Evolutionary conservation across 2,329 filamentous ascomycete species (phyloP), one percentile per base, ranked within the genome.

Genomic region (Fusarium chaquense): DNA sequence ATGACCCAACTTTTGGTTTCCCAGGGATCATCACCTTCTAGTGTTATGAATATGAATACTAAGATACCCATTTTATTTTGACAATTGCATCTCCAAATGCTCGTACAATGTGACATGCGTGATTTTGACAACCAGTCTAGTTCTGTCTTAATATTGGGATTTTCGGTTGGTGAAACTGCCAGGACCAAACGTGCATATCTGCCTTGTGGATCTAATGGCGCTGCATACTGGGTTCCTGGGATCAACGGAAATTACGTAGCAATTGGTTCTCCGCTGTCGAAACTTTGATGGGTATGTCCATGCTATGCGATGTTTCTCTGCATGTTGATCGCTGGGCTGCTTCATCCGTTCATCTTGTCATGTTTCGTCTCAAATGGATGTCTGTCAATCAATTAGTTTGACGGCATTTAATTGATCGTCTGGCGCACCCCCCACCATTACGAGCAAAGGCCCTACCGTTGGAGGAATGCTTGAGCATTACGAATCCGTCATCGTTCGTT

Each of bases 1-100:
- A 66, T 75, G 43, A 68, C 73, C 65, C 73, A 75, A 61, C 46
- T 15, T 60, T 16, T 44, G 33, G 45, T 56, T 32, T 46, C 24
- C 40, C 30, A 12, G 24, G 45, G 33, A 57, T 65, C 57, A 22
- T 32, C 32, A 36, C 45, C 47, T 15, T 47, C 35, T 58, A 70
- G 52, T 70, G 62, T 65, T 65, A 64, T 52, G 35, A 52, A 58
- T 65, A 62, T 52, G 49, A 52, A 58, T 61, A 67, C 52, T 53
- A 41, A 49, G 64, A 73, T 71, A 62, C 54, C 62, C 62, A 61
- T 61, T 49, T 58, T 65, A 12, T 10, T 45, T 46, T 50, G 12
- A 28, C 5, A 20, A 30, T n/a, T 40, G 12, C 9, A 3, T 15
- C 5, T 1, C 10, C 12, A 3, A 10, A 15, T 10, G 3, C 15